These are phyloP conservation scores for Dendrobium chrysotoxum DNA, from an alignment of 106 monocot genomes.

Conservation along the genomic window DNA sequence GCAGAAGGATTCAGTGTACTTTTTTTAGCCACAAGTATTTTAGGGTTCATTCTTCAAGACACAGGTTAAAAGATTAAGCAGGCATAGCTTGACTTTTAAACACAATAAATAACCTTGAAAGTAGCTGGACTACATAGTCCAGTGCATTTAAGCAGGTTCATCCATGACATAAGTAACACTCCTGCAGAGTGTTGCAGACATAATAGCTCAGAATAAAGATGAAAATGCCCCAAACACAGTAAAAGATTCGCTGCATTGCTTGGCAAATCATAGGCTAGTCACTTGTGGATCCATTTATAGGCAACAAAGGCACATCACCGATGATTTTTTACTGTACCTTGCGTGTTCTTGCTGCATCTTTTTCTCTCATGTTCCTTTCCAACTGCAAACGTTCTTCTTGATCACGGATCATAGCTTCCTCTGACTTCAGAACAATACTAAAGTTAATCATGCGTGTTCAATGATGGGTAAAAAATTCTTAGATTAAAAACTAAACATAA, in stretches of 20 bases:
- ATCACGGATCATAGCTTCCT: conserved; percentile 69
- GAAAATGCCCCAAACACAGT: not conserved
- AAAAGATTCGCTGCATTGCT: not conserved
- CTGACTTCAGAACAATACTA: conserved; percentile 35
- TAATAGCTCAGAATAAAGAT: not conserved
- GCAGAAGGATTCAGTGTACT: not conserved
- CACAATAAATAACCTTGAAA: not conserved
- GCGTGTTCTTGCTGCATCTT: conserved; percentile 73
- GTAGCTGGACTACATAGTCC: not conserved
- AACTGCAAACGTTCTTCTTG: conserved; percentile 78
- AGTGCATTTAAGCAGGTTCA: not conserved
- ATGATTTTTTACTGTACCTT: conserved; percentile 34
- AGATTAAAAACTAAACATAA: not conserved
- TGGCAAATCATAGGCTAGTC: not conserved
- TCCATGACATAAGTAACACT: not conserved
- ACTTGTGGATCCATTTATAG: not conserved
- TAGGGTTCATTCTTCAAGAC: not conserved
- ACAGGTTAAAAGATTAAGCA: not conserved
- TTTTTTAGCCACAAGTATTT: not conserved
- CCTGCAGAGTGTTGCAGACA: not conserved
- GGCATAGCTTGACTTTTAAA: not conserved
- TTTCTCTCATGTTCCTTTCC: conserved; percentile 79
- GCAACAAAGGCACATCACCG: not conserved
- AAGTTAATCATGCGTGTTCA: not conserved
- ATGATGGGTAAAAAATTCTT: not conserved